Percentiles rank a stretch among this genome's conserved stretches.
Evolutionary conservation across 2,329 filamentous ascomycete species (phyloP).

Genomic region (Colletotrichum lindemuthianum): DNA sequence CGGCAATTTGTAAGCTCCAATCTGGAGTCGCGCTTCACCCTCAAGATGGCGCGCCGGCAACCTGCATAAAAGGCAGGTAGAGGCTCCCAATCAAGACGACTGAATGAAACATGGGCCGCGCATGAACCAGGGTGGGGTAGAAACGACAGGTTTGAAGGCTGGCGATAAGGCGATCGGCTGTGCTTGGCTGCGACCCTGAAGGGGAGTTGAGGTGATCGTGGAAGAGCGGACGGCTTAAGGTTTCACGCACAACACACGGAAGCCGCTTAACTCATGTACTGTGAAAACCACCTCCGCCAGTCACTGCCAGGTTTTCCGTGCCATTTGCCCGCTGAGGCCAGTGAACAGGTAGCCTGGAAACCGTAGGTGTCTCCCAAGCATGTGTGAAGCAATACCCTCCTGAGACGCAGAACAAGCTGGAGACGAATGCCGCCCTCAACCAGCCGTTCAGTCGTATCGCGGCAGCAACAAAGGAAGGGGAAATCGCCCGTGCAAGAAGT

Average conservation of each 20-base stretch:
- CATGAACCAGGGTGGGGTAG: constrained; percentile 35
- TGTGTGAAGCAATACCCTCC: no score
- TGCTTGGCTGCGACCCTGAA: constrained; percentile 30
- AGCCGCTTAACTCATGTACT: constrained; percentile 29
- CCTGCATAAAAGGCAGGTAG: constrained; percentile 27
- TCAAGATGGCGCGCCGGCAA: constrained; percentile 35
- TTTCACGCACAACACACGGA: not conserved
- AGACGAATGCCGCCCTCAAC: no score
- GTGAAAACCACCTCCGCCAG: constrained; percentile 3
- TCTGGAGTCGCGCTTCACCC: constrained; percentile 39
- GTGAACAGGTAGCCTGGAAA: no score
- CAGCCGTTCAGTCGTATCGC: no score
- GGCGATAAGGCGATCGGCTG: constrained; percentile 28
- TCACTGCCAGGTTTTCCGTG: not conserved
- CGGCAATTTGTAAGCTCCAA: constrained; percentile 56
- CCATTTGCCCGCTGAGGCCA: no score
- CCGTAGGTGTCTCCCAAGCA: no score
- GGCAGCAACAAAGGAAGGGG: no score
- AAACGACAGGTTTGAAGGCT: constrained; percentile 18
- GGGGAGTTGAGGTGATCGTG: constrained; percentile 16
- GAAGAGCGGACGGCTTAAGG: constrained; percentile 10
- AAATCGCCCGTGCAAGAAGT: no score
- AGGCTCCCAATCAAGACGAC: constrained; percentile 45
- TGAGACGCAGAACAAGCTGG: no score
- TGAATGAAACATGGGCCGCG: constrained; percentile 32